Conservation (phyloP, 768 basidiomycete species). For the Punctularia strigosozonata region DNA sequence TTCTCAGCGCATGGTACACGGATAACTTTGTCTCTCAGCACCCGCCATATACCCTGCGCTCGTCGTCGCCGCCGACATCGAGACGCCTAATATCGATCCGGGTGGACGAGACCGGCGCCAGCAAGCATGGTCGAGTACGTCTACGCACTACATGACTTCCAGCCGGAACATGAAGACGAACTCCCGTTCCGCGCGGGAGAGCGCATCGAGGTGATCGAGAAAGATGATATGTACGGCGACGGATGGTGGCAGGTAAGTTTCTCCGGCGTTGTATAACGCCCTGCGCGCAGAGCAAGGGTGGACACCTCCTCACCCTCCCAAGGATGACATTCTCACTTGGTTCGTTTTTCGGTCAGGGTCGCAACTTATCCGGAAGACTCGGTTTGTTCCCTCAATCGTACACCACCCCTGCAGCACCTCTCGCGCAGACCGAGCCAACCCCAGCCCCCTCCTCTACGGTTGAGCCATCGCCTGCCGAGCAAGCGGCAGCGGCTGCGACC, state of each 20-base stretch:
- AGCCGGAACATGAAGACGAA: slow-evolving; percentile 92
- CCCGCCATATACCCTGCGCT: too few species aligned
- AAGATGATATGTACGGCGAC: slow-evolving; percentile 85
- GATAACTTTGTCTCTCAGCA: too few species aligned
- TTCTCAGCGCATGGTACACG: too few species aligned
- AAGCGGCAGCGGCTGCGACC: slow-evolving; percentile 4
- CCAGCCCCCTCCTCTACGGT: slow-evolving; percentile 11
- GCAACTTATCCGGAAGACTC: slow-evolving; percentile 67
- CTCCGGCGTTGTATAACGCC: too few species aligned
- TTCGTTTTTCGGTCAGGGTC: slow-evolving; percentile 41
- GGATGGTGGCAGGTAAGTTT: slow-evolving; percentile 86
- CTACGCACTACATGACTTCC: slow-evolving; percentile 79
- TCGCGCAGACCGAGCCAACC: slow-evolving; percentile 10
- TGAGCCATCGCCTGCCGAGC: slow-evolving; percentile 12
- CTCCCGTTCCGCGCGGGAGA: slow-evolving; percentile 78
- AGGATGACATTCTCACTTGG: too few species aligned
- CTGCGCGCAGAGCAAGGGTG: too few species aligned
- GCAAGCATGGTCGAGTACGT: slow-evolving; percentile 65
- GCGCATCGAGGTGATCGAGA: slow-evolving; percentile 81
- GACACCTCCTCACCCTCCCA: too few species aligned
- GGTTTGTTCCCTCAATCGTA: slow-evolving; percentile 91
- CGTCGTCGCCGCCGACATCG: too few species aligned
- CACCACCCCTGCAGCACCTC: slow-evolving; percentile 43
- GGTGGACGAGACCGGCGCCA: too few species aligned
- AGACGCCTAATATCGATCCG: too few species aligned